Base-by-base conservation (phyloP, 495 filamentous ascomycete species). In the Daldinia loculata region DNA sequence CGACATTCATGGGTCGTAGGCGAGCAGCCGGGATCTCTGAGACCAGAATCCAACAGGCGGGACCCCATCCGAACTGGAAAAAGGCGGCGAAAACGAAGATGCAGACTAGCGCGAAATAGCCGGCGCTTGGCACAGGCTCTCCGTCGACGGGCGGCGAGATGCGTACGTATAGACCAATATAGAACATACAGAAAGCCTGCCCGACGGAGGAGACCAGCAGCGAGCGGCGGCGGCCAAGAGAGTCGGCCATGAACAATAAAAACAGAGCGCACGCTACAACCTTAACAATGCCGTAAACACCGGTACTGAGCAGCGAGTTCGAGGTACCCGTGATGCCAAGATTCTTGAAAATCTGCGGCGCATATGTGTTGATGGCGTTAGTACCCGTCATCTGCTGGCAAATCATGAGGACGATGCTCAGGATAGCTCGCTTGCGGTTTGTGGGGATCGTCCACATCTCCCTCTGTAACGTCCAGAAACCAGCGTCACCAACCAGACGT, bases 41-140 rank as follows among this genome's bases (percentile, higher is more conserved):
- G 39, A 91, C 87, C 69, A 90, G 90, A 61, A 91, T 92, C 92
- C 91, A 93, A 78, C 90, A 92, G 27, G 89, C 88, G 0, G 91
- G 91, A 0, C 91, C 91, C 90, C 91, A 93, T 43, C 90, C 89
- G 75, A 92, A 91, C 61, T 92, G 90, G 83, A 92, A 92, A 82
- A 90, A 90, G 2, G 86, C 87, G 12, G 90, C 91, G 71, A 92
- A 92, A 50, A 92, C 78, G 77, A 90, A 93, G 62, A 93, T 89
- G 77, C 86, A 90, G 32, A 91, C 86, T 4, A 92, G 82, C 0
- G 90, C 90, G 58, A 91, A 80, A 74, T 91, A 91, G 5, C 90
- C 90, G 9, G 75, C 75, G 1, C 56, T 51, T 3, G 73, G 73
- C 6, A 84, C 80, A 0, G 64, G 39, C 11, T 74, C 66, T 15